Conservation (phyloP, 106 monocot species). For the Hemerocallis citrina region DNA sequence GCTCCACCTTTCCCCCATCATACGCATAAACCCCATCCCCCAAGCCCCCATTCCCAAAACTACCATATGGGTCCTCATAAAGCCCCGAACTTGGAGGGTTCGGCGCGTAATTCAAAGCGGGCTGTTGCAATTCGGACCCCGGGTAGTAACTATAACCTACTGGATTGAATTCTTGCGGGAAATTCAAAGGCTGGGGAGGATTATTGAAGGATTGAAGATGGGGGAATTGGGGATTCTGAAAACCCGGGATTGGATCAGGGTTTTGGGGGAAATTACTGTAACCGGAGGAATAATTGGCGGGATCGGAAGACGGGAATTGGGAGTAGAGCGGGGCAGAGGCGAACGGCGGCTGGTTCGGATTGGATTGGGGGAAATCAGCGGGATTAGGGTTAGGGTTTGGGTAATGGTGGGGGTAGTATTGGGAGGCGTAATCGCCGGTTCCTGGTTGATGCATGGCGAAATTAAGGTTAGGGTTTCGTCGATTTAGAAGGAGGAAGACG, state of each 20-base stretch:
- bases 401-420: constrained; percentile 33
- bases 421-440: constrained; percentile 33
- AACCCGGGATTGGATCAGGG: constrained; percentile 21
- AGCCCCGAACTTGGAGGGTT: no score
- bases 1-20: constrained; percentile 57
- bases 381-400: constrained; percentile 17
- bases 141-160: constrained; percentile 19
- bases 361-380: constrained; percentile 24
- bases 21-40: constrained; percentile 73
- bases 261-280: constrained; percentile 17
- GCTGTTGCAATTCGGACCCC: constrained; percentile 17
- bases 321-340: constrained; percentile 70
- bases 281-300: constrained; percentile 3
- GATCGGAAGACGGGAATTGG: constrained; percentile 19
- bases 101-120: constrained; percentile 5
- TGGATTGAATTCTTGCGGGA: constrained; percentile 17
- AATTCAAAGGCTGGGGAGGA: constrained; percentile 19
- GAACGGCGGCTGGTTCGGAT: constrained; percentile 21
- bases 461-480: no score
- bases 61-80: constrained; percentile 34
- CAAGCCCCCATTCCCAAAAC: no score
- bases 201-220: no score
- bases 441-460: no score
- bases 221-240: constrained; percentile 17
- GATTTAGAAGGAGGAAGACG: no score